Conservation (phyloP, 2,329 filamentous ascomycete genomes). For the Apiospora marii region DNA sequence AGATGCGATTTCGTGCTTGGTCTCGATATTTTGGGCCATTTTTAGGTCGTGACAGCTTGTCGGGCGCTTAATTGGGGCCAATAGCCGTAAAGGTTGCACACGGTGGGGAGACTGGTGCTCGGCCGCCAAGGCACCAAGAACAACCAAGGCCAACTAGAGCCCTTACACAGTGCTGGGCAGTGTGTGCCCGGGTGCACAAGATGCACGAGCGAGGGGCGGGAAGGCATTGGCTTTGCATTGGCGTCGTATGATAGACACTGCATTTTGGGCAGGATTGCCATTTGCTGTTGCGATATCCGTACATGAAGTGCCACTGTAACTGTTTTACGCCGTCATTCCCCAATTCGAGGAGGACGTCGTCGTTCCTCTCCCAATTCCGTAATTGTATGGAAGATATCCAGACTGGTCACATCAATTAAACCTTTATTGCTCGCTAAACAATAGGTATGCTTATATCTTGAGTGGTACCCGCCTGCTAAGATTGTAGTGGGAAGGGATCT, state of each 20-base stretch:
- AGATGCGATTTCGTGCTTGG: background rate
- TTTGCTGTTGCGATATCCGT: background rate
- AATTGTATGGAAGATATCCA: background rate
- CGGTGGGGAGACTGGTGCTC: background rate
- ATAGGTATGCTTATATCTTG: slow-evolving; percentile 11
- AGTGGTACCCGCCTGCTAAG: background rate
- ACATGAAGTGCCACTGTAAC: background rate
- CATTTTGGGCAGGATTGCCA: background rate
- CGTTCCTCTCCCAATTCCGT: background rate
- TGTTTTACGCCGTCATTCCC: background rate
- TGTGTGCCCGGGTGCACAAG: background rate
- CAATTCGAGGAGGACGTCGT: background rate
- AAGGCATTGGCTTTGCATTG: background rate
- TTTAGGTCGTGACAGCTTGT: slow-evolving; percentile 18
- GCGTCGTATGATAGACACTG: slow-evolving; percentile 1
- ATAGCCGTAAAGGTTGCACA: slow-evolving; percentile 18
- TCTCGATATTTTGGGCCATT: slow-evolving; percentile 13
- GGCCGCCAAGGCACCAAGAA: slow-evolving; percentile 8
- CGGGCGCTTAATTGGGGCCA: slow-evolving; percentile 23
- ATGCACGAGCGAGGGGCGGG: background rate
- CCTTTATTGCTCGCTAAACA: slow-evolving; percentile 4
- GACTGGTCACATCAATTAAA: background rate
- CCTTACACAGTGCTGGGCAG: background rate
- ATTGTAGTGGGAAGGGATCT: background rate
- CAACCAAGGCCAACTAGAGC: background rate